Evolutionary conservation across 164 flowering plant species (phyloP), one percentile per base, ranked within the genome.

Genomic region (Sextonia rubra): DNA sequence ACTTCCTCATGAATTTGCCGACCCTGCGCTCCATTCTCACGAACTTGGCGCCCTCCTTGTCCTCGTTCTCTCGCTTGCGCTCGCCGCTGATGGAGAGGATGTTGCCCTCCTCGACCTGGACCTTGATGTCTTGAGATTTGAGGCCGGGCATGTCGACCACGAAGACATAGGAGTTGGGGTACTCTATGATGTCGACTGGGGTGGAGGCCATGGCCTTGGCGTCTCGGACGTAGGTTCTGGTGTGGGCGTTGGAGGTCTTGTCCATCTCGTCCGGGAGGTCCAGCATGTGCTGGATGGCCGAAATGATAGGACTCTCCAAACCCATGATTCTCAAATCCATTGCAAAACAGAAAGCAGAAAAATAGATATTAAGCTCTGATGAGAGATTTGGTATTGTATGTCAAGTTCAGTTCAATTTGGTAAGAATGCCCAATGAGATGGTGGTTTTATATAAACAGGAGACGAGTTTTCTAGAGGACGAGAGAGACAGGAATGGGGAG

Each of bases 121-220:
- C 88, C 80, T 85, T 82, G 71, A 87, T 80, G 64, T 84, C 82
- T 2, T 73, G 80, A 3, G 79, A 22, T 65, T 83, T 83, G 44
- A 85, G 26, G n/a, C 91, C 91, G n/a, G 88, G 91, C 91, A 88
- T 86, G 84, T 88, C 89, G 49, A 85, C n/a, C 47, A 83, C 29
- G 82, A 87, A 85, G 12, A 69, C 77, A 74, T 85, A 85, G 22
- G 83, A 73, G 37, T 77, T 79, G 3, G 84, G 87, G 69, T 78
- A 78, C 73, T 84, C 90, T 69, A 72, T 80, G 64, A 87, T 76
- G 81, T 87, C 90, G 6, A 86, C 88, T 2, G 87, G 86, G 0
- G 91, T 86, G 3, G 83, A 80, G 22, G 86, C 90, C 89, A 89
- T 87, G 25, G 91, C 93, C 78, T 78, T 82, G 30, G 89, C 88